These are phyloP conservation scores for Penicillium nordicum DNA, from an alignment of 2,329 filamentous ascomycete genomes.

Conservation along the genomic window DNA sequence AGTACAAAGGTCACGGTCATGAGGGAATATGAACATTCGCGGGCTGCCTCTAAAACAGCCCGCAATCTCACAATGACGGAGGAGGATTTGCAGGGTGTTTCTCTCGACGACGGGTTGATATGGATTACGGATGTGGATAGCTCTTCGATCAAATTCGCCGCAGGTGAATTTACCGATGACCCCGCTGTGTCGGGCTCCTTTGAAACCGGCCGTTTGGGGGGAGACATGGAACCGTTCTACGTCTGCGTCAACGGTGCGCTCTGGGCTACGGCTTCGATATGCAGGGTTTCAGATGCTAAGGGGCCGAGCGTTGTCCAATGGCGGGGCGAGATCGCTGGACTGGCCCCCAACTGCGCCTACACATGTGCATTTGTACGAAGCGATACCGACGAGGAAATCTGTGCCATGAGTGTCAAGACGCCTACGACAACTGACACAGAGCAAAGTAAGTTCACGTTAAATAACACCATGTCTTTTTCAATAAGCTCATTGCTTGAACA, in stretches of 20 bases:
- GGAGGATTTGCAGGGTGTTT: conserved; percentile 41
- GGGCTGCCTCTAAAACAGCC: conserved; percentile 42
- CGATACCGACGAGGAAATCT: conserved; percentile 56
- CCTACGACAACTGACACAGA: conserved; percentile 57
- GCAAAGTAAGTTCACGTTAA: conserved; percentile 46
- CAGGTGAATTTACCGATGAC: conserved; percentile 42
- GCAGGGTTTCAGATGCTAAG: conserved; percentile 43
- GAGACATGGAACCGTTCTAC: conserved; percentile 57
- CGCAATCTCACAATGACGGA: conserved; percentile 41
- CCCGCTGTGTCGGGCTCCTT: conserved; percentile 27
- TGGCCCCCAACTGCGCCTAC: conserved; percentile 63
- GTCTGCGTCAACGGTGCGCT: conserved; percentile 63
- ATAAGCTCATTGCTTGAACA: conserved; percentile 13
- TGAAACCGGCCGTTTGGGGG: conserved; percentile 26
- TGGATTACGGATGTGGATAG: conserved; percentile 48
- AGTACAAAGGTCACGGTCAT: conserved; percentile 96
- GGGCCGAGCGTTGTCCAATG: conserved; percentile 49
- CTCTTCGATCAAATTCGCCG: conserved; percentile 48
- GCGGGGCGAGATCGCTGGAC: conserved; percentile 62
- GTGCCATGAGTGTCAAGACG: conserved; percentile 60
- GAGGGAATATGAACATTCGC: conserved; percentile 82
- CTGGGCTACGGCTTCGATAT: conserved; percentile 61
- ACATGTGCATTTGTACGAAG: conserved; percentile 60
- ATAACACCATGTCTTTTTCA: neutral
- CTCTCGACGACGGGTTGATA: conserved; percentile 43